Evolutionary conservation across 768 basidiomycete species (phyloP).

Genomic region (Russula virescens): DNA sequence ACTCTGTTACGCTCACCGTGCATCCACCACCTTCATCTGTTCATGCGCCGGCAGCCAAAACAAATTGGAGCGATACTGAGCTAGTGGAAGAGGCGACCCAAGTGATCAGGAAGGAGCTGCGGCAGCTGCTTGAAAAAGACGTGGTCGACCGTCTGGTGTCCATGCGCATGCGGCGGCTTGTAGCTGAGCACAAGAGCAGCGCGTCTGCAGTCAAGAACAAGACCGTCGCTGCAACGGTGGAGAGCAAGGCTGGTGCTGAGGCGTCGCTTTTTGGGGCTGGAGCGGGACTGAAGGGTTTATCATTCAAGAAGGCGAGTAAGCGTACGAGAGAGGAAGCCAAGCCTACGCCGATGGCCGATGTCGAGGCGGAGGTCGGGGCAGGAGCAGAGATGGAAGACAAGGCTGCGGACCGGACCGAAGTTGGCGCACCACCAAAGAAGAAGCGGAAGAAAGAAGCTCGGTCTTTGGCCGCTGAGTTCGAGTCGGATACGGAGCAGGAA

Average conservation of each 20-base stretch:
- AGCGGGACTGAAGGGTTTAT: constrained; percentile 43
- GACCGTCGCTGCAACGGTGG: constrained; percentile 17
- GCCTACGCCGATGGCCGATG: constrained; percentile 23
- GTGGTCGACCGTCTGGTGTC: constrained; percentile 56
- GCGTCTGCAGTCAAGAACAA: constrained; percentile 29
- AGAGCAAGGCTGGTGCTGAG: constrained; percentile 30
- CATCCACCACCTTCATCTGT: constrained; percentile 39
- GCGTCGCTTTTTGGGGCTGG: constrained; percentile 34
- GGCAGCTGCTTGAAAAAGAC: constrained; percentile 53
- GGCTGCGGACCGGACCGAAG: constrained; percentile 33
- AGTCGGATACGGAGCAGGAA: constrained; percentile 56
- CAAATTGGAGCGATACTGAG: constrained; percentile 47
- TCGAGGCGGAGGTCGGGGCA: constrained; percentile 32
- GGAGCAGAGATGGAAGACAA: constrained; percentile 22
- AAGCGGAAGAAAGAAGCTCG: constrained; percentile 48
- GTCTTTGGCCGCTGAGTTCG: constrained; percentile 40
- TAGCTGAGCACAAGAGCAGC: constrained; percentile 47
- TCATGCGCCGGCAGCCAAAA: constrained; percentile 33
- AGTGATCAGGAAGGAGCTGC: constrained; percentile 54
- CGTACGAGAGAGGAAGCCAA: constrained; percentile 34
- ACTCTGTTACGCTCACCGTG: constrained; percentile 51
- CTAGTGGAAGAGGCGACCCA: constrained; percentile 51
- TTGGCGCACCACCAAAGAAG: constrained; percentile 49
- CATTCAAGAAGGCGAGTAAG: constrained; percentile 42
- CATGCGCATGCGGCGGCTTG: constrained; percentile 45